A percentile compares a stretch with the other conserved stretches of the same genome.
Evolutionary conservation across 2,329 filamentous ascomycete genomes (phyloP).

Genomic region (Epichloe sp.): DNA sequence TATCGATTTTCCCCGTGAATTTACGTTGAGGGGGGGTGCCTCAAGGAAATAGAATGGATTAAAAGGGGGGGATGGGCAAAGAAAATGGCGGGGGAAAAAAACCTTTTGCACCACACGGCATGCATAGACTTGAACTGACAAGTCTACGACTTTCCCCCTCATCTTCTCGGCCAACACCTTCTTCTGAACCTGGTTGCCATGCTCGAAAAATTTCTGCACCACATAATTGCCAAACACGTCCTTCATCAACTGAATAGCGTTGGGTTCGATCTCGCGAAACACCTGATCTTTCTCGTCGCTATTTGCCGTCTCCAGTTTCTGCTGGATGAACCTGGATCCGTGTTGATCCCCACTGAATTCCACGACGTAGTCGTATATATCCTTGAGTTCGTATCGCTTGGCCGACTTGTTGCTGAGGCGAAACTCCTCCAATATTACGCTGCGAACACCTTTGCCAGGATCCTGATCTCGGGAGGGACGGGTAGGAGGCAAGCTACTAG

Average conservation of each 20-base stretch:
- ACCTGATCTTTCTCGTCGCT: slow-evolving; percentile 91
- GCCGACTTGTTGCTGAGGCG: slow-evolving; percentile 59
- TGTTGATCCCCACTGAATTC: slow-evolving; percentile 95
- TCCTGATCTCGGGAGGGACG: slow-evolving; percentile 42
- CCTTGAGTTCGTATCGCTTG: slow-evolving; percentile 68
- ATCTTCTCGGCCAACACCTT: slow-evolving; percentile 73
- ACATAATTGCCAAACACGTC: slow-evolving; percentile 98
- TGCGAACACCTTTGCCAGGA: slow-evolving; percentile 48
- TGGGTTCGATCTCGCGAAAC: slow-evolving; percentile 74
- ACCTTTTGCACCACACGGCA: slow-evolving; percentile 95
- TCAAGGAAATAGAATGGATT: too few relatives aligned
- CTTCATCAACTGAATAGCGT: slow-evolving; percentile 80
- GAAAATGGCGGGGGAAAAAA: background rate
- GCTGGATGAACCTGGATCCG: slow-evolving; percentile 89
- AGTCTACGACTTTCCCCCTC: slow-evolving; percentile 69
- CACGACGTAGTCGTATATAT: slow-evolving; percentile 77
- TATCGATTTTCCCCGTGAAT: too few relatives aligned
- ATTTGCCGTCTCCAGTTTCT: slow-evolving; percentile 82
- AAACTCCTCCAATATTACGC: slow-evolving; percentile 67
- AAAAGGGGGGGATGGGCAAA: too few relatives aligned
- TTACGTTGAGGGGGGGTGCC: too few relatives aligned
- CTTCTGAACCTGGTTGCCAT: slow-evolving; percentile 90
- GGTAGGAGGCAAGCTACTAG: slow-evolving; percentile 14
- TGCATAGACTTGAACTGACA: slow-evolving; percentile 83
- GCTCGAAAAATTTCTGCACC: slow-evolving; percentile 94